Evolutionary conservation across 1,284 basidiomycete genomes (phyloP).

Genomic region (Ceraceosorus guamensis): DNA sequence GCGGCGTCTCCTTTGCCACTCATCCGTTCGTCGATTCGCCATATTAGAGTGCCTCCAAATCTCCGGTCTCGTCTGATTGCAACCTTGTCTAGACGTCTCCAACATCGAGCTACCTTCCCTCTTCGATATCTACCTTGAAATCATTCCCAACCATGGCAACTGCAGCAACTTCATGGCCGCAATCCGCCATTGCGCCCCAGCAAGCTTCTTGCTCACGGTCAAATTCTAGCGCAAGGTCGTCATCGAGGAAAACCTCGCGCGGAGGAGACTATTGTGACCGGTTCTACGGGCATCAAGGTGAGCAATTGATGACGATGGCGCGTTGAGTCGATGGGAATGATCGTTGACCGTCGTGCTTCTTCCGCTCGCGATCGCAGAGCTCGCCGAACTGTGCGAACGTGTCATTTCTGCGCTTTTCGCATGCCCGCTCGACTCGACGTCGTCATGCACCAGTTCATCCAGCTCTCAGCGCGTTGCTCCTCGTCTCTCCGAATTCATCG

Average conservation of each 20-base stretch:
- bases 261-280: constrained; percentile 18
- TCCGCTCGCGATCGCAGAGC: constrained; percentile 12
- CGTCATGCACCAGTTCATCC: constrained; percentile 22
- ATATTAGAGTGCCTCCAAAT: no score
- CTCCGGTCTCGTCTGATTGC: no score
- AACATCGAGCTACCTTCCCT: no score
- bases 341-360: neutral
- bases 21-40: no score
- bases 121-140: no score
- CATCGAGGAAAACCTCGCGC: neutral
- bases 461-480: constrained; percentile 19
- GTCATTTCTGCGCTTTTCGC: constrained; percentile 41
- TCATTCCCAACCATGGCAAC: no score
- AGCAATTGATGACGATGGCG: neutral
- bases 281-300: constrained; percentile 39
- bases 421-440: constrained; percentile 41
- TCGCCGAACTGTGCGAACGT: constrained; percentile 36
- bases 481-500: constrained; percentile 46
- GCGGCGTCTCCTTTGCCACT: no score
- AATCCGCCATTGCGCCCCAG: no score
- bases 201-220: no score
- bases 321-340: neutral
- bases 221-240: neutral
- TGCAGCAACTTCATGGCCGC: no score
- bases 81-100: no score